phyloP scores from a whole-genome alignment of 2,329 filamentous ascomycete species.

The Ceratocystis albifundus region DNA sequence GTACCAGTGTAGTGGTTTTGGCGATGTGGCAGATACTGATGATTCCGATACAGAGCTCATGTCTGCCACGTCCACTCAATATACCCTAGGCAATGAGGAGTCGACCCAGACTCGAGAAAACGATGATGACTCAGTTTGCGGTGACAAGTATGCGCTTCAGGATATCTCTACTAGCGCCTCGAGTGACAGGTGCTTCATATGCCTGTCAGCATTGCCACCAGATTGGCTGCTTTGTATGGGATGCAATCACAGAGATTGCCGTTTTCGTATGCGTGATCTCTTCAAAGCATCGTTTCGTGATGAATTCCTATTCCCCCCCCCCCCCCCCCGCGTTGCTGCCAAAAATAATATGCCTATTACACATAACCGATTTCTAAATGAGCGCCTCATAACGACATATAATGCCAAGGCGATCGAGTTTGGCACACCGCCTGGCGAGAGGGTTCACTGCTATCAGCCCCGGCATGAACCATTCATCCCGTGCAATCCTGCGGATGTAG shows the following conservation, averaged over 20 bases:
- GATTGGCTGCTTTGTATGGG: slow-evolving; percentile 23
- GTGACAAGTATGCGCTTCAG: background rate
- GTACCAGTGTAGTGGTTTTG: background rate
- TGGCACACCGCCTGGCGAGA: slow-evolving; percentile 32
- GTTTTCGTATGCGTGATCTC: slow-evolving; percentile 35
- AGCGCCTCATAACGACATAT: slow-evolving; percentile 31
- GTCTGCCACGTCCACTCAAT: background rate
- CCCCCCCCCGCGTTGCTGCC: slow-evolving; percentile 47
- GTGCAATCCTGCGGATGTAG: slow-evolving; percentile 1
- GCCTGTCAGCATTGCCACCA: background rate
- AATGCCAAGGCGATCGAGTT: slow-evolving; percentile 39
- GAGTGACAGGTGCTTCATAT: slow-evolving; percentile 5
- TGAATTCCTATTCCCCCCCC: slow-evolving; percentile 43
- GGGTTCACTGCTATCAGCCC: slow-evolving; percentile 40
- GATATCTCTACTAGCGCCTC: background rate
- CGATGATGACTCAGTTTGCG: background rate
- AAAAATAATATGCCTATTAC: slow-evolving; percentile 31
- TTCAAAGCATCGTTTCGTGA: slow-evolving; percentile 37
- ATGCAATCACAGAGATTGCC: slow-evolving; percentile 42
- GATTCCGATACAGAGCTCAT: background rate
- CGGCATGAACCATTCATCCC: slow-evolving; percentile 40
- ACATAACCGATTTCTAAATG: slow-evolving; percentile 31
- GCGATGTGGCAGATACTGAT: background rate
- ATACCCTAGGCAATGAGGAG: background rate
- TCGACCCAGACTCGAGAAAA: background rate